Percentiles rank a stretch among this genome's conserved stretches.
phyloP scores from a whole-genome alignment of 345 rosid species.

The Salix brachista region DNA sequence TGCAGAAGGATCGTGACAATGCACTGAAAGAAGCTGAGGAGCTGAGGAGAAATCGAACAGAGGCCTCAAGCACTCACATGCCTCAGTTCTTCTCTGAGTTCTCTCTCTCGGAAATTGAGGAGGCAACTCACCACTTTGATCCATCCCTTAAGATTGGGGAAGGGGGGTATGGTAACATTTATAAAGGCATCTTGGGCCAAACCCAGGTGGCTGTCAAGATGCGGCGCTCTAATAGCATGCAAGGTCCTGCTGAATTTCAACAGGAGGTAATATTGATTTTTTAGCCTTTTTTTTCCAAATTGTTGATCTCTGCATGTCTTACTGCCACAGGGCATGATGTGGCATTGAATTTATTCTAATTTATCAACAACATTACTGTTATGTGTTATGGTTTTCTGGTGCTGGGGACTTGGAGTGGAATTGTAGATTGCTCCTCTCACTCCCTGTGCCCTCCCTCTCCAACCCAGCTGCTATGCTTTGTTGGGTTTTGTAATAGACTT shows the following conservation, averaged over 20 bases:
- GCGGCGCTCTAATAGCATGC: slow-evolving; percentile 59
- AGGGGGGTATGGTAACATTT: slow-evolving; percentile 91
- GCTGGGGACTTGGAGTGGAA: not conserved
- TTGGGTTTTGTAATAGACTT: not conserved
- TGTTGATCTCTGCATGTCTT: not conserved
- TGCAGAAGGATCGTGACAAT: slow-evolving; percentile 66
- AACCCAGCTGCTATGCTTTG: not conserved
- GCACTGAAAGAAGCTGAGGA: slow-evolving; percentile 86
- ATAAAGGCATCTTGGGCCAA: slow-evolving; percentile 56
- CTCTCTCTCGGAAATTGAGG: slow-evolving; percentile 62
- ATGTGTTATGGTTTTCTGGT: not conserved
- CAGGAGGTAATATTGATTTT: slow-evolving; percentile 61
- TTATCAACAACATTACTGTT: not conserved
- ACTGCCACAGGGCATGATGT: not conserved
- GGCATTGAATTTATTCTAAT: not conserved
- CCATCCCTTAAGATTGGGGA: slow-evolving; percentile 72
- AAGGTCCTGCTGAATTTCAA: slow-evolving; percentile 82
- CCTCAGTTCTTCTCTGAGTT: slow-evolving; percentile 64
- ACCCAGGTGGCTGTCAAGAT: slow-evolving; percentile 73
- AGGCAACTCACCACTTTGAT: slow-evolving; percentile 66
- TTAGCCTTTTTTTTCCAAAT: not conserved
- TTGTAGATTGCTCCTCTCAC: not conserved
- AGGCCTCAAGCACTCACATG: slow-evolving; percentile 41
- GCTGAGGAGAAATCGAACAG: slow-evolving; percentile 52
- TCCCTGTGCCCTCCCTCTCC: not conserved